Conservation (phyloP, 768 basidiomycete genomes). For the Termitomyces titanicus region DNA sequence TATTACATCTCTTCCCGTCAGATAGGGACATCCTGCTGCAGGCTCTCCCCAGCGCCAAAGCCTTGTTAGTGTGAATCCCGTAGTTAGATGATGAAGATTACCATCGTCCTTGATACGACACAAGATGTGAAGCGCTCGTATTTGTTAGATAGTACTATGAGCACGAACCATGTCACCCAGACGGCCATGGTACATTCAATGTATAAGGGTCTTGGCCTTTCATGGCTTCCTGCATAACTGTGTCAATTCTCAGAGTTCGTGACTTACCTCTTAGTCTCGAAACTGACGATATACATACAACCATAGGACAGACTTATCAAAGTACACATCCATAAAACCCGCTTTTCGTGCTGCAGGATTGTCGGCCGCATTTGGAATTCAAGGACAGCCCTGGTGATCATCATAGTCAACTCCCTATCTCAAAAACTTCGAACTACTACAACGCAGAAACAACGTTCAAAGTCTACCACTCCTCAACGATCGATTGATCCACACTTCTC, state of each 20-base stretch:
- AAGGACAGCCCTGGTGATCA: slow-evolving; percentile 55
- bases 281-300: slow-evolving; percentile 69
- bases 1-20: too few species aligned
- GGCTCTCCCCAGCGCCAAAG: slow-evolving; percentile 7
- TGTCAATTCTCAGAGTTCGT: too few species aligned
- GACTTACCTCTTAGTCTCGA: too few species aligned
- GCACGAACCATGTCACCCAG: slow-evolving; percentile 62
- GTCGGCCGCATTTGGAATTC: slow-evolving; percentile 45
- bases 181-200: slow-evolving; percentile 62
- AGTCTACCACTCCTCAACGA: slow-evolving; percentile 73
- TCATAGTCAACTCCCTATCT: background rate
- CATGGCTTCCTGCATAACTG: slow-evolving; percentile 78
- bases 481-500: slow-evolving; percentile 53
- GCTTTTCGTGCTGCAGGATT: slow-evolving; percentile 63
- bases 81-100: slow-evolving; percentile 60
- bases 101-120: slow-evolving; percentile 67
- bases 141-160: background rate
- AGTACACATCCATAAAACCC: slow-evolving; percentile 65
- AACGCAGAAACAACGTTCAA: slow-evolving; percentile 70
- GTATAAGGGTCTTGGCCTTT: slow-evolving; percentile 23
- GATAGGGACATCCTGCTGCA: background rate
- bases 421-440: slow-evolving; percentile 17
- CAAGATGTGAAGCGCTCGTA: background rate
- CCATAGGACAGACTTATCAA: slow-evolving; percentile 72
- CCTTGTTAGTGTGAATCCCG: slow-evolving; percentile 29